Evolutionary conservation across 345 rosid species (phyloP), one percentile per base, ranked within the genome.

Genomic region (Schrenkiella parvula): DNA sequence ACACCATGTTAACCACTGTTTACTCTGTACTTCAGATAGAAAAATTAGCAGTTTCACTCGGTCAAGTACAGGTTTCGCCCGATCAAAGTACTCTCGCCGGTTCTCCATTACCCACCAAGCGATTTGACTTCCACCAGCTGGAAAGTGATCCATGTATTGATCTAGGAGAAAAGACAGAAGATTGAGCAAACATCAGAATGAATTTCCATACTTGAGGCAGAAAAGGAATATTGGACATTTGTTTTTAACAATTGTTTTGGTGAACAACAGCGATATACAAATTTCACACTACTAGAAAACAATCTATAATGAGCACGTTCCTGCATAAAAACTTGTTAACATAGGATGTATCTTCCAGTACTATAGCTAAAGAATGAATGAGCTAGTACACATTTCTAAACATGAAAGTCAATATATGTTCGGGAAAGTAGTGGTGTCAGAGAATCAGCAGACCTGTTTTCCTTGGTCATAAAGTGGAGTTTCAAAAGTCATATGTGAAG

Each of bases 51-150:
- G 82, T 78, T 91, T 91, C 79, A 93, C 98, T 66, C 89, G 78
- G 76, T 89, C 48, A 69, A 93, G 89, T 26, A 88, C 88, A 67
- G 82, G 79, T 74, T 88, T 91, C 21, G 96, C 76, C 61, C 98
- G 86, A 66, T 91, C 90, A 79, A 93, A 93, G 80, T 91, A 93
- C 77, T 93, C 97, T 66, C 85, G 73, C 66, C 96, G 83, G 80
- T 93, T 93, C 81, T 91, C 97, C 98, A 93, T 91, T 46, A 93
- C 88, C 98, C 98, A 93, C 98, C 96, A 93, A 66, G 85, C 91
- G 55, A 93, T 82, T 81, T 93, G 98, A 85, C 95, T 88, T 37
- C 93, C 96, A 59, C 93, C 97, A 77, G 97, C 90, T 35, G 98
- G 96, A 79, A 83, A 89, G 64, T 75, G 95, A 58, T 83, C 81